These are phyloP conservation scores for Dioscorea dumetorum DNA, from an alignment of 106 monocot genomes.

Conservation along the genomic window DNA sequence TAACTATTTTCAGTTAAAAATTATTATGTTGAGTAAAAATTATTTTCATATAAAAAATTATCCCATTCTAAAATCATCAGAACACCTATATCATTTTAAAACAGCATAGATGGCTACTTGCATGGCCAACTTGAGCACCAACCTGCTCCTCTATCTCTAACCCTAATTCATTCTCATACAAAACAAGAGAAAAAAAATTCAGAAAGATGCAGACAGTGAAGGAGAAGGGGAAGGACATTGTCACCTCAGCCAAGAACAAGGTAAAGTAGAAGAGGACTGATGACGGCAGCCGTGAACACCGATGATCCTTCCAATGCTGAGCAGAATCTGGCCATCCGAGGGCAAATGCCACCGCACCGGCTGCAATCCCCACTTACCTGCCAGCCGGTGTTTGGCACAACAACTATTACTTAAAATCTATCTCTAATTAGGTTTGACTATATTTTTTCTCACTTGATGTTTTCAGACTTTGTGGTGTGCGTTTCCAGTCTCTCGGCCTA, in stretches of 20 bases:
- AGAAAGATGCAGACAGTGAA: conserved; percentile 27
- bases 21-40: too few relatives aligned
- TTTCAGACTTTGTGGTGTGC: too few relatives aligned
- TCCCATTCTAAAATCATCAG: too few relatives aligned
- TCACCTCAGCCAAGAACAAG: conserved; percentile 38
- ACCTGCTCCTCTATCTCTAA: too few relatives aligned
- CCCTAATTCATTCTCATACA: too few relatives aligned
- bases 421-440: too few relatives aligned
- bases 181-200: too few relatives aligned
- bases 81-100: too few relatives aligned
- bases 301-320: conserved; percentile 25
- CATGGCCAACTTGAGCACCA: too few relatives aligned
- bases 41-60: too few relatives aligned
- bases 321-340: conserved; percentile 33
- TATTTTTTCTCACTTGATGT: neutral
- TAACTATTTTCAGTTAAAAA: too few relatives aligned
- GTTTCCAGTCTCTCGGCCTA: neutral
- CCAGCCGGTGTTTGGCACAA: neutral
- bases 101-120: too few relatives aligned
- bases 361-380: neutral
- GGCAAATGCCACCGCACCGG: conserved; percentile 13
- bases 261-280: conserved; percentile 37
- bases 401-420: neutral
- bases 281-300: conserved; percentile 24
- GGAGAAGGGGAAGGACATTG: conserved; percentile 43